Evolutionary conservation across 2,329 filamentous ascomycete genomes (phyloP).

Genomic region (Pseudodiploospora longispora): DNA sequence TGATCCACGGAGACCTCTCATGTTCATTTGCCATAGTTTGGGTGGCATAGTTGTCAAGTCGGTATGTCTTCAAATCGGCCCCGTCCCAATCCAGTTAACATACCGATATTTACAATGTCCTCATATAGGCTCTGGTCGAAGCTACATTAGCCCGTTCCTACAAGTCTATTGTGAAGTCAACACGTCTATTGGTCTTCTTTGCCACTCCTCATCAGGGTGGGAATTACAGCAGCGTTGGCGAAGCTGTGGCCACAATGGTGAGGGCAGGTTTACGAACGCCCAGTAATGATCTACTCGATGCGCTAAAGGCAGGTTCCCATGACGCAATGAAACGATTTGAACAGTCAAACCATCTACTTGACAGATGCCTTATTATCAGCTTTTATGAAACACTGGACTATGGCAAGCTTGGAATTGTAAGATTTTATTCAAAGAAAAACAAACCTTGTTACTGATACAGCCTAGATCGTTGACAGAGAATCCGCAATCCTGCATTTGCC

Average conservation of each 20-base stretch:
- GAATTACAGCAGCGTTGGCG: constrained; percentile 2
- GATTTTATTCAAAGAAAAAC: too few species aligned
- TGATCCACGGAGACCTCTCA: not conserved
- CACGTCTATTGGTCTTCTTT: constrained; percentile 6
- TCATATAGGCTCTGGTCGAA: constrained; percentile 3
- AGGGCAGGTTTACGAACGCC: not conserved
- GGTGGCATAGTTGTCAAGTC: constrained; percentile 8
- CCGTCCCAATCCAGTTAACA: not conserved
- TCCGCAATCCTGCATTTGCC: not conserved
- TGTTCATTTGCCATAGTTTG: constrained; percentile 7
- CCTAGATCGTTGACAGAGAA: constrained; percentile 4
- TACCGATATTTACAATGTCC: too few species aligned
- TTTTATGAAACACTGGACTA: constrained; percentile 2
- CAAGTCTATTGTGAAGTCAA: not conserved
- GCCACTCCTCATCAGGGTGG: constrained; percentile 8
- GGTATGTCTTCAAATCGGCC: not conserved
- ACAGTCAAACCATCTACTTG: not conserved
- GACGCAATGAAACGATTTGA: constrained; percentile 3
- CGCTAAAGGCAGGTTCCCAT: constrained; percentile 4
- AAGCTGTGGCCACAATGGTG: constrained; percentile 4
- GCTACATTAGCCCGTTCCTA: constrained; percentile 1
- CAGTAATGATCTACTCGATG: not conserved
- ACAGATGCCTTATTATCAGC: constrained; percentile 4
- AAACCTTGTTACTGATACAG: not conserved
- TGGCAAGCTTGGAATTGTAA: too few species aligned